A percentile compares a stretch with the other conserved stretches of the same genome.
Conservation (phyloP, 495 filamentous ascomycete species). For the Bombardia bombarda region DNA sequence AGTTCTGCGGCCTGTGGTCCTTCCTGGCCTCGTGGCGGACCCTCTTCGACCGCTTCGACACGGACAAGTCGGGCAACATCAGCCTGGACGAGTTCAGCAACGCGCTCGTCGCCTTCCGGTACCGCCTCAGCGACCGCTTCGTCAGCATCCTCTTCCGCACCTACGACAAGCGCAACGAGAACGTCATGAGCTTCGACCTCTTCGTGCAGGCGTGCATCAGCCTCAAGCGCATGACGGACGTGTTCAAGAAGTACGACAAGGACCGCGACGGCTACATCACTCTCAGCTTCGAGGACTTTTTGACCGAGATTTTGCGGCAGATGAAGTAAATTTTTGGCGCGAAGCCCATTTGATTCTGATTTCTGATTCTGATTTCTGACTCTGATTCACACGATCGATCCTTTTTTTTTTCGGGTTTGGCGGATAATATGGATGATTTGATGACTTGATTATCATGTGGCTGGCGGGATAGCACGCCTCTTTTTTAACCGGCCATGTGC, state of each 20-base stretch:
- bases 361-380: no score
- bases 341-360: no score
- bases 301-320: constrained; percentile 53
- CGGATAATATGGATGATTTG: no score
- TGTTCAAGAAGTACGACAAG: constrained; percentile 97
- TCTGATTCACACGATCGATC: no score
- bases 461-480: no score
- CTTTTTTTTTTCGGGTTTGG: no score
- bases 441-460: no score
- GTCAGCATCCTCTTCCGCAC: constrained; percentile 68
- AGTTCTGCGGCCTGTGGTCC: constrained; percentile 92
- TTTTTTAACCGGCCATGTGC: no score
- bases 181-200: constrained; percentile 86
- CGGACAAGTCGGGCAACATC: constrained; percentile 80
- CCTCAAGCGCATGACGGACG: constrained; percentile 96
- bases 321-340: constrained; percentile 34
- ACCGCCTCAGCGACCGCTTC: constrained; percentile 77
- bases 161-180: constrained; percentile 51
- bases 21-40: constrained; percentile 91
- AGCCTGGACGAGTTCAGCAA: constrained; percentile 80
- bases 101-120: constrained; percentile 89
- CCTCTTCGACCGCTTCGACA: constrained; percentile 93
- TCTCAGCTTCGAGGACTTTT: constrained; percentile 72
- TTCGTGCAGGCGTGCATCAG: constrained; percentile 97
- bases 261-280: constrained; percentile 91